Conservation (phyloP, 2,329 filamentous ascomycete species). For the Diaporthe sp. region DNA sequence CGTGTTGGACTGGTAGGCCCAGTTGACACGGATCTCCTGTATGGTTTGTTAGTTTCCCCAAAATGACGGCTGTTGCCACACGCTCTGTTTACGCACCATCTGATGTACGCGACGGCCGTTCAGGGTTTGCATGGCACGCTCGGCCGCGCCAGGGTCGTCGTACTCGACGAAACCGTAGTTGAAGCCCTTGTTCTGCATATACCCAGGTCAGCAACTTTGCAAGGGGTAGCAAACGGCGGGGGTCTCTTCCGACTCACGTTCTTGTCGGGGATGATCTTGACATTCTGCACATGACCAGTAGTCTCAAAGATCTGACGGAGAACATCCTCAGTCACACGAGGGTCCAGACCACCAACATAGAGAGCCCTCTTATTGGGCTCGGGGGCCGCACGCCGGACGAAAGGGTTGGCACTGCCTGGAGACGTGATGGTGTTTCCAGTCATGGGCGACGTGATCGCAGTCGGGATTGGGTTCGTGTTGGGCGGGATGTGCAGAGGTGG, state of each 20-base stretch:
- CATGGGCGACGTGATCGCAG: conserved; percentile 90
- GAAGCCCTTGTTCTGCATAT: conserved; percentile 87
- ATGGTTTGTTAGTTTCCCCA: conserved; percentile 25
- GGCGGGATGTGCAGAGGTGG: conserved; percentile 94
- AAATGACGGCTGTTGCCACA: not conserved
- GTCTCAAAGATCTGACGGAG: conserved; percentile 99
- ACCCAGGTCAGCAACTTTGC: conserved; percentile 43
- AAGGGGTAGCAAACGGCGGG: not conserved
- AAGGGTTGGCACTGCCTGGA: conserved; percentile 84
- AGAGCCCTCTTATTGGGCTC: conserved; percentile 99
- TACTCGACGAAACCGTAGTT: conserved; percentile 99
- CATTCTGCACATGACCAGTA: conserved; percentile 96
- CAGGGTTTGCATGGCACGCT: conserved; percentile 96
- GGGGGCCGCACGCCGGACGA: conserved; percentile 89
- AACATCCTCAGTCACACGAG: conserved; percentile 95
- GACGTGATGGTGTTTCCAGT: conserved; percentile 82
- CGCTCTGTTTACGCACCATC: conserved; percentile 72
- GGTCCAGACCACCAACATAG: conserved; percentile 95
- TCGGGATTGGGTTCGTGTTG: conserved; percentile 96
- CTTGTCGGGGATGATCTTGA: conserved; percentile 99
- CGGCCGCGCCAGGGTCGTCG: conserved; percentile 95
- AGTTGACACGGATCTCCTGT: conserved; percentile 98
- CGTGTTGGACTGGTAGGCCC: conserved; percentile 98
- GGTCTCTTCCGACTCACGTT: conserved; percentile 76
- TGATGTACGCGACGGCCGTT: conserved; percentile 97